Evolutionary conservation across 2,329 filamentous ascomycete species (phyloP).

Genomic region (Cryoendolithus antarcticus): DNA sequence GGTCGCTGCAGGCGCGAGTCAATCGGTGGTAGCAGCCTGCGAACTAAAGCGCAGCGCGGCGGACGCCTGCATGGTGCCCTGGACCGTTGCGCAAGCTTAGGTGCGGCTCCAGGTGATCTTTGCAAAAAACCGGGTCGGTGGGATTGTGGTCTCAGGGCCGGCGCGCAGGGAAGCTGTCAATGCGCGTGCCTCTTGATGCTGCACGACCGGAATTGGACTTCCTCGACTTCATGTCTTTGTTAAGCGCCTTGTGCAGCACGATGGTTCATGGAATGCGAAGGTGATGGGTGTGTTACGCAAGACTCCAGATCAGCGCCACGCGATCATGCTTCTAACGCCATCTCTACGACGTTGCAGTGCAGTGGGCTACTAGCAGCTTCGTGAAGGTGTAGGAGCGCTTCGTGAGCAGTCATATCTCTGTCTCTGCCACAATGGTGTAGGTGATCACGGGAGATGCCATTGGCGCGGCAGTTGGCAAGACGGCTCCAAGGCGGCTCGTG

Average conservation of each 20-base stretch:
- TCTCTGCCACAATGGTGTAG: constrained; percentile 5
- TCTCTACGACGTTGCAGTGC: background rate
- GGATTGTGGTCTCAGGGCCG: constrained; percentile 4
- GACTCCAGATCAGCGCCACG: background rate
- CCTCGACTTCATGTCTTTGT: constrained; percentile 8
- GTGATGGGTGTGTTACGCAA: too few relatives aligned
- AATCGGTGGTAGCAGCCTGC: constrained; percentile 5
- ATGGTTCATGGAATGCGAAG: too few relatives aligned
- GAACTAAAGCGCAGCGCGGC: constrained; percentile 1
- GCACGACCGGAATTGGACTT: constrained; percentile 8
- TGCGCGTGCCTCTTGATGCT: constrained; percentile 10
- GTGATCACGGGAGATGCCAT: constrained; percentile 3
- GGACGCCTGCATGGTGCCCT: constrained; percentile 5
- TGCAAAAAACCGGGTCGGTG: constrained; percentile 16
- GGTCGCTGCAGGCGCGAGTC: constrained; percentile 4
- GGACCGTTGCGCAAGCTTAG: constrained; percentile 15
- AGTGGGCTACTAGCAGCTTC: constrained; percentile 3
- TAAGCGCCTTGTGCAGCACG: background rate
- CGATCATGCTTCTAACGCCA: background rate
- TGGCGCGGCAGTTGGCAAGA: constrained; percentile 2
- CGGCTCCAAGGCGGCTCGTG: constrained; percentile 16
- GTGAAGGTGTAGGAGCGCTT: constrained; percentile 4
- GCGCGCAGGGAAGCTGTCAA: background rate
- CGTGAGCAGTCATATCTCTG: constrained; percentile 4
- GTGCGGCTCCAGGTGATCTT: constrained; percentile 19